Evolutionary conservation across 2,329 filamentous ascomycete species (phyloP).

Genomic region (Talaromyces albobiverticillius): DNA sequence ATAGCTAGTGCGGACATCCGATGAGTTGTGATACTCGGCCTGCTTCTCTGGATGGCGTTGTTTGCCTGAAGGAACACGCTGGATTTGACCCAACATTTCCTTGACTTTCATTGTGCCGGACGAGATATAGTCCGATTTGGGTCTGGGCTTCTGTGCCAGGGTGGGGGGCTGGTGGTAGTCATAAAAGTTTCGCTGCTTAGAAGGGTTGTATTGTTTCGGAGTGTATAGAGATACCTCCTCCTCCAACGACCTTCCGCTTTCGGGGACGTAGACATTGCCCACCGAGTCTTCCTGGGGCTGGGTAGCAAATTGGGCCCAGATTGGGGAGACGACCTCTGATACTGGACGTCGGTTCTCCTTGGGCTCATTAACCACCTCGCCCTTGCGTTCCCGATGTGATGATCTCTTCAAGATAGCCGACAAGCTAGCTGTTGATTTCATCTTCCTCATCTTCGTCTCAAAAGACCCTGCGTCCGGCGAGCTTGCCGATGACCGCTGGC

Average conservation of each 20-base stretch:
- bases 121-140: conserved; percentile 50
- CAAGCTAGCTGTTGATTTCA: conserved; percentile 81
- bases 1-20: conserved; percentile 30
- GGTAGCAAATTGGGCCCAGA: conserved; percentile 72
- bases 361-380: conserved; percentile 50
- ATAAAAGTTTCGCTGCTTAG: conserved; percentile 61
- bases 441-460: conserved; percentile 60
- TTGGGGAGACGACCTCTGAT: conserved; percentile 60
- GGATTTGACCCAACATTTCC: conserved; percentile 28
- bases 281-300: conserved; percentile 31
- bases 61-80: conserved; percentile 27
- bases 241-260: conserved; percentile 45
- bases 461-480: conserved; percentile 25
- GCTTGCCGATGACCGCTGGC: conserved; percentile 23
- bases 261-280: conserved; percentile 42
- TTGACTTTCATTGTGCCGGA: conserved; percentile 40
- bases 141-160: conserved; percentile 45
- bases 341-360: conserved; percentile 74
- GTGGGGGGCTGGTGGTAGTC: conserved; percentile 50
- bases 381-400: conserved; percentile 66
- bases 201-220: conserved; percentile 57
- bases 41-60: conserved; percentile 13
- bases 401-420: conserved; percentile 72
- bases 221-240: conserved; percentile 60
- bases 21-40: conserved; percentile 29